A percentile compares a stretch with the other conserved stretches of the same genome.
Conservation (phyloP, 345 rosid species). For the Eucalyptus viminalis region DNA sequence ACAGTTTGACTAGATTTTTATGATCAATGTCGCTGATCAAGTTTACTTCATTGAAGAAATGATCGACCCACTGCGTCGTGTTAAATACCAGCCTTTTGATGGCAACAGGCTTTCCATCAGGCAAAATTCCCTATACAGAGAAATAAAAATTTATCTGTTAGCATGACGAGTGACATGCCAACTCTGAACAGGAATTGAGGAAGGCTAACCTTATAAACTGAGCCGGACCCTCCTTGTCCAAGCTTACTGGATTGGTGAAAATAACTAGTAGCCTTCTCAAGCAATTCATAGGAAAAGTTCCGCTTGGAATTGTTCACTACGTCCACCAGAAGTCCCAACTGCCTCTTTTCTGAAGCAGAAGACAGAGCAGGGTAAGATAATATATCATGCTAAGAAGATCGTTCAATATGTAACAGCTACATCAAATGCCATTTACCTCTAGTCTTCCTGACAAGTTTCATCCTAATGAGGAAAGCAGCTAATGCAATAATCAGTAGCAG, state of each 20-base stretch:
- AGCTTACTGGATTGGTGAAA: slow-evolving; percentile 56
- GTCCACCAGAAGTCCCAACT: slow-evolving; percentile 38
- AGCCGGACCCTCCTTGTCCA: slow-evolving; percentile 93
- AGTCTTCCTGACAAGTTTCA: slow-evolving; percentile 25
- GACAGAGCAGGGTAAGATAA: neutral
- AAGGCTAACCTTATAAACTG: slow-evolving; percentile 57
- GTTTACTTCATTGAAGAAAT: slow-evolving; percentile 92
- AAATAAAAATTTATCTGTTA: neutral
- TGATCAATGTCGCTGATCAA: slow-evolving; percentile 66
- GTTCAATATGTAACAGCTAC: neutral
- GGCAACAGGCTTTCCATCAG: slow-evolving; percentile 59
- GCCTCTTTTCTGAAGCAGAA: slow-evolving; percentile 44
- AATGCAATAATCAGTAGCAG: slow-evolving; percentile 24
- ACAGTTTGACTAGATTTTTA: slow-evolving; percentile 68
- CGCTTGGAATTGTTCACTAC: slow-evolving; percentile 60
- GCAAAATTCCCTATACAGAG: slow-evolving; percentile 45
- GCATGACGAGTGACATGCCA: neutral
- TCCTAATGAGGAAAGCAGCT: slow-evolving; percentile 24
- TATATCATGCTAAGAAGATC: neutral
- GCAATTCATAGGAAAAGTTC: slow-evolving; percentile 63
- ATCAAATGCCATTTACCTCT: slow-evolving; percentile 21
- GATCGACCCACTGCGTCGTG: slow-evolving; percentile 92
- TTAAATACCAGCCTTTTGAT: slow-evolving; percentile 81
- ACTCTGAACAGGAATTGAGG: neutral
- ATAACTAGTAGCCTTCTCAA: slow-evolving; percentile 75